Conservation (phyloP, 1,284 basidiomycete genomes). For the Stygiomarasmius scandens region DNA sequence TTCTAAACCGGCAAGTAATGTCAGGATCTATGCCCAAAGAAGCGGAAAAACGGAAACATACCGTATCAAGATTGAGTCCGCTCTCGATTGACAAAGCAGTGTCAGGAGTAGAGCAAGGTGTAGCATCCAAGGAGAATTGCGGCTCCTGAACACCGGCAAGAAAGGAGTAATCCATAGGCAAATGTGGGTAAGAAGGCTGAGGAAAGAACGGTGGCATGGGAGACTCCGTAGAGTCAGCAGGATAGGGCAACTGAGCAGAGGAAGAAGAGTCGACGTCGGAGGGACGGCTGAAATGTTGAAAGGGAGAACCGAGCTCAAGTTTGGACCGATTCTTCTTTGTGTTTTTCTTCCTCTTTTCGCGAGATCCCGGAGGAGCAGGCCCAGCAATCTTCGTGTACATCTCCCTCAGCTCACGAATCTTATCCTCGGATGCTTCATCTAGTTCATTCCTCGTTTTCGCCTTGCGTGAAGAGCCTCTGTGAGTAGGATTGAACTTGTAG, state of each 20-base stretch:
- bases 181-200: slow-evolving; percentile 26
- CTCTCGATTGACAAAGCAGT: background rate
- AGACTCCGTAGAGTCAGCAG: slow-evolving; percentile 3
- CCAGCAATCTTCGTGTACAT: slow-evolving; percentile 11
- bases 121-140: background rate
- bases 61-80: background rate
- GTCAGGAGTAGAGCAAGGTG: background rate
- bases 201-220: slow-evolving; percentile 27
- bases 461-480: slow-evolving; percentile 26
- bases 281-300: background rate
- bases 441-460: slow-evolving; percentile 1
- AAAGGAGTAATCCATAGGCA: slow-evolving; percentile 2
- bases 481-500: slow-evolving; percentile 49
- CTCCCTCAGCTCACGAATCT: slow-evolving; percentile 12
- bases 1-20: too few relatives aligned
- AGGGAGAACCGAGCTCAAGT: background rate
- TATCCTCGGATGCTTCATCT: slow-evolving; percentile 1
- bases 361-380: slow-evolving; percentile 10
- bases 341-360: background rate
- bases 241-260: background rate
- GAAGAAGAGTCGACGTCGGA: background rate
- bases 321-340: background rate
- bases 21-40: too few relatives aligned
- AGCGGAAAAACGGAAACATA: background rate
- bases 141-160: too few relatives aligned